Percentiles rank a stretch among this genome's conserved stretches.
Evolutionary conservation across 805 yeast species (phyloP).

Genomic region (Candida nemodendra): DNA sequence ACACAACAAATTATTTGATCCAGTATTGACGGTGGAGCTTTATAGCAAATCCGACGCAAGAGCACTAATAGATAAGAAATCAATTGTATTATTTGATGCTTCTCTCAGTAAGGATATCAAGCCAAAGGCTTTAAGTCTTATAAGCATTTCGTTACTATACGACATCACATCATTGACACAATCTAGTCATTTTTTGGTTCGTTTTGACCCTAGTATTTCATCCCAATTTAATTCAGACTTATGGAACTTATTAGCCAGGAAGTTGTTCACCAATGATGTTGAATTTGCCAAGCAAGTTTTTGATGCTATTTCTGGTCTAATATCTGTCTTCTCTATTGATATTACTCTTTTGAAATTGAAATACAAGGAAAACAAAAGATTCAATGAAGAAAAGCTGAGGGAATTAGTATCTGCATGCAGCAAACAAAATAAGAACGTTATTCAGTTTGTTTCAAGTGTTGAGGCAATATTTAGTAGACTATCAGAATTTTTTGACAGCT

Average conservation of each 20-base stretch:
- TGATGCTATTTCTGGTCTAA: constrained; percentile 16
- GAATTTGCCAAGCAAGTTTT: constrained; percentile 18
- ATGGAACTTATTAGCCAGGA: constrained; percentile 26
- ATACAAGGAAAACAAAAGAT: constrained; percentile 6
- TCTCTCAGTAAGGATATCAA: constrained; percentile 9
- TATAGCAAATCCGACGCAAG: constrained; percentile 48
- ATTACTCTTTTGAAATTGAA: constrained; percentile 21
- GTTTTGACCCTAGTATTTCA: constrained; percentile 16
- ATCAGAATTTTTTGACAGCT: constrained; percentile 22
- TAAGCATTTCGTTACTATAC: constrained; percentile 20
- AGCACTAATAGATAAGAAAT: constrained; percentile 44
- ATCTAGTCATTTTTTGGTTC: constrained; percentile 17
- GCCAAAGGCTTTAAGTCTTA: constrained; percentile 19
- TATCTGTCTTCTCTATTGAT: constrained; percentile 23
- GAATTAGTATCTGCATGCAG: constrained; percentile 25
- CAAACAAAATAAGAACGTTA: constrained; percentile 28
- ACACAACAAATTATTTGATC: constrained; percentile 17
- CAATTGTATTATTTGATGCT: constrained; percentile 33
- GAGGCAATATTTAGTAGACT: constrained; percentile 26
- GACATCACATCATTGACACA: constrained; percentile 28
- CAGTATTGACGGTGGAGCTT: constrained; percentile 36
- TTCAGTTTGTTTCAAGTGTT: constrained; percentile 16
- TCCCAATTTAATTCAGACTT: constrained; percentile 23
- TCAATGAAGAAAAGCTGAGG: constrained; percentile 18
- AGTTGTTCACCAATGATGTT: constrained; percentile 19